Base-by-base conservation (phyloP, 2,329 filamentous ascomycete species). In the Curvularia sp. region DNA sequence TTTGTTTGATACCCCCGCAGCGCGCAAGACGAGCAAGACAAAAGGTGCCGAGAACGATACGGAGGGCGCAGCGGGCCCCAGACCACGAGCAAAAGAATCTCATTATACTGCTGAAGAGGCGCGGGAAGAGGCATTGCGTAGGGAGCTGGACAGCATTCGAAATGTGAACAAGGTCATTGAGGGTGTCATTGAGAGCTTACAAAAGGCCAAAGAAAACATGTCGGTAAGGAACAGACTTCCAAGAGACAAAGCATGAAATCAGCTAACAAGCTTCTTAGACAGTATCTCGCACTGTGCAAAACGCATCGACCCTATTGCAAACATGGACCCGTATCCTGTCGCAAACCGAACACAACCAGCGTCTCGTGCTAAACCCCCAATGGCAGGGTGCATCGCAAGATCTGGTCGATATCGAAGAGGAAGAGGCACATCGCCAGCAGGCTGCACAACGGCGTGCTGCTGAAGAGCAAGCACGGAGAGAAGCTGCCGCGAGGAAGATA, bases 311-410 rank as follows among this genome's bases (percentile, higher is more conserved):
- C 1, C 85, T 99, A 13, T 87, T 99, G 31, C 93, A 96, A 70
- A 96, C 93, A 15, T 99, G 94, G 94, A 96, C 93, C 8, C 89
- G 93, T 52, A 97, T 99, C 65, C 86, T 99, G 12, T 95, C 92
- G 6, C 95, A 99, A 78, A 97, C 95, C 4, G 95, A 99, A 78
- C 95, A 99, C 79, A 98, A 96, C 74, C 93, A 98, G 77, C 88
- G 95, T 24, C 82, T 99, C 50, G 89, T 99, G 44, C 84, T 98
- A 46, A 90, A 97, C 72, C 91, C 92, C 1, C 83, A 87, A 58
- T 99, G 94, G 93, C 89, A 94, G 73, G 95, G 95, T 56, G 91
- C 93, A 28, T 91, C 87, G 4, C 88, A 93, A 71, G 95, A 99
- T 78, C 79, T 28, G 39, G 84, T 87, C n/a, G 92, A 96, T 60